Percentiles rank a stretch among this genome's conserved stretches.
These are phyloP conservation scores for Deinandra increscens DNA, from an alignment of 129 eudicot genomes.

Conservation along the genomic window DNA sequence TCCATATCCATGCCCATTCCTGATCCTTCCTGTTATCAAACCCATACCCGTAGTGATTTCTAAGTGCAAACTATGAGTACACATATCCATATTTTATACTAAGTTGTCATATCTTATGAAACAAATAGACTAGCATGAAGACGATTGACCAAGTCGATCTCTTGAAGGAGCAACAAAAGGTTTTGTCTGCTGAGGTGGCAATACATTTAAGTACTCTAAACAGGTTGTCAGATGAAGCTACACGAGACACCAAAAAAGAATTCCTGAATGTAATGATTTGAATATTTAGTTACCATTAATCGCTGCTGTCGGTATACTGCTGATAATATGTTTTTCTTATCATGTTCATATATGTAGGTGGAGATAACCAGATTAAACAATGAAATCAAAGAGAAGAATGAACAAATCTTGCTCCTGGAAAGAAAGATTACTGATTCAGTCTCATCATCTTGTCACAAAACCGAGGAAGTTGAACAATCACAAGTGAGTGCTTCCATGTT, in stretches of 20 bases:
- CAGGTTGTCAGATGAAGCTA: conserved; percentile 62
- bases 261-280: conserved; percentile 43
- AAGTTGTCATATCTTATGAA: conserved; percentile 12
- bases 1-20: neutral
- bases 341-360: conserved; percentile 36
- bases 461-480: conserved; percentile 54
- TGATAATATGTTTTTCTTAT: conserved; percentile 8
- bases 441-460: conserved; percentile 39
- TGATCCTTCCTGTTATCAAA: neutral
- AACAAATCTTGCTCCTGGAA: conserved; percentile 64
- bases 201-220: conserved; percentile 60
- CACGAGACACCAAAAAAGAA: conserved; percentile 45
- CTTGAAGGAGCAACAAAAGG: conserved; percentile 74
- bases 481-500: conserved; percentile 41
- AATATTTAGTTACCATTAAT: neutral
- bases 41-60: neutral
- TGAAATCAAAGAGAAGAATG: conserved; percentile 58
- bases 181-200: conserved; percentile 78
- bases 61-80: neutral
- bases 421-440: conserved; percentile 53
- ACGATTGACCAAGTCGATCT: conserved; percentile 71
- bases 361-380: conserved; percentile 66
- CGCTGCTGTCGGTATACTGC: conserved; percentile 6
- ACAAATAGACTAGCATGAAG: conserved; percentile 47
- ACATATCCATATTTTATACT: neutral